Percentiles rank a stretch among this genome's conserved stretches.
phyloP scores from a whole-genome alignment of 2,329 filamentous ascomycete genomes.

The Zymoseptoria brevis region DNA sequence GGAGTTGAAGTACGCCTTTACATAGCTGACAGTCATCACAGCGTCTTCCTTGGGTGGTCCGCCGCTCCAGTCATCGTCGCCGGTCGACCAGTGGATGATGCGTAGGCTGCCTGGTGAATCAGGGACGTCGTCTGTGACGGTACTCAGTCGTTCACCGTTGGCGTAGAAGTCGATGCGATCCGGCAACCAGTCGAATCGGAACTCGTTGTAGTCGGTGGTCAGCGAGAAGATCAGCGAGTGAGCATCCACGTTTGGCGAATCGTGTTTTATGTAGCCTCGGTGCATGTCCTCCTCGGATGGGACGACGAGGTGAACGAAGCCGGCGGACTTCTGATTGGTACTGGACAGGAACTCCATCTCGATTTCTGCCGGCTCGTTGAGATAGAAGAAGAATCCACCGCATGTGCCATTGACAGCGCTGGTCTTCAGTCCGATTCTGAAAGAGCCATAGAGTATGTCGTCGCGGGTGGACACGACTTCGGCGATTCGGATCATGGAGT shows the following conservation, averaged over 20 bases:
- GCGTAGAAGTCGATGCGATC: slow-evolving; percentile 60
- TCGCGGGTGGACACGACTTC: slow-evolving; percentile 55
- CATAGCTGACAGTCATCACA: slow-evolving; percentile 56
- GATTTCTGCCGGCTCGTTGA: slow-evolving; percentile 71
- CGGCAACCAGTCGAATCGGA: slow-evolving; percentile 66
- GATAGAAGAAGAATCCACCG: slow-evolving; percentile 75
- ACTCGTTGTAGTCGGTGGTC: slow-evolving; percentile 61
- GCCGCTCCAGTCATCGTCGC: slow-evolving; percentile 61
- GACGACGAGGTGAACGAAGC: slow-evolving; percentile 65
- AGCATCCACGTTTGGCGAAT: slow-evolving; percentile 51
- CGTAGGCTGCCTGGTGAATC: slow-evolving; percentile 56
- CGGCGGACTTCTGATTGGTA: slow-evolving; percentile 44
- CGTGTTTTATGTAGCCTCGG: slow-evolving; percentile 55
- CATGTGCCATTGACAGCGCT: slow-evolving; percentile 59
- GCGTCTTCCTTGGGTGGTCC: slow-evolving; percentile 60
- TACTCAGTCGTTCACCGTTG: slow-evolving; percentile 55
- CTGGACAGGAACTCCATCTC: slow-evolving; percentile 69
- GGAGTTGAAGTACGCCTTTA: slow-evolving; percentile 76
- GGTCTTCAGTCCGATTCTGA: slow-evolving; percentile 59
- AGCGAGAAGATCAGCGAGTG: slow-evolving; percentile 59
- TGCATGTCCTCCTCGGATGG: slow-evolving; percentile 55
- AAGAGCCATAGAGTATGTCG: slow-evolving; percentile 64
- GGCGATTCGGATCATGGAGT: slow-evolving; percentile 47
- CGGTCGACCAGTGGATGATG: slow-evolving; percentile 71
- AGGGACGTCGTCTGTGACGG: slow-evolving; percentile 40